Percentiles rank a stretch among this genome's conserved stretches.
phyloP scores from a whole-genome alignment of 345 rosid species.

The Sonneratia caseolaris region DNA sequence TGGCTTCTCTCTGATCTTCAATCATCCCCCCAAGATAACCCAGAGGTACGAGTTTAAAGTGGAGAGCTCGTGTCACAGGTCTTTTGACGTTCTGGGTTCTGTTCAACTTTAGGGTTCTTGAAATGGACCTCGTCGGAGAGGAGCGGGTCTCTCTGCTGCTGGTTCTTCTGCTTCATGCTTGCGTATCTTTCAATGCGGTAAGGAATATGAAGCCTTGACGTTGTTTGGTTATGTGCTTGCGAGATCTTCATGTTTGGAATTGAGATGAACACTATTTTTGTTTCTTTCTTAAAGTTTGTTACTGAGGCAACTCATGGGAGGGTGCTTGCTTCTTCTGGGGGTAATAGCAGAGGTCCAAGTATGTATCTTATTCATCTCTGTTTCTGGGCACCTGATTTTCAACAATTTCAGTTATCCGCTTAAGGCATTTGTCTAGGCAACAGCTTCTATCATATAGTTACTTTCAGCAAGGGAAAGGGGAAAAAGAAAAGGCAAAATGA shows the following conservation, averaged over 20 bases:
- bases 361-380: background rate
- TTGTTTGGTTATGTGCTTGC: background rate
- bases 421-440: background rate
- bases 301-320: background rate
- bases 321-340: conserved; percentile 3
- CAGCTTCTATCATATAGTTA: too few species aligned
- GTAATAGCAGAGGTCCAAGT: background rate
- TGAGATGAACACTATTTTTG: background rate
- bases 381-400: background rate
- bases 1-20: background rate
- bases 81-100: background rate
- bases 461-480: too few species aligned
- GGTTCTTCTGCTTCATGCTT: conserved; percentile 1
- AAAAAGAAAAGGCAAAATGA: too few species aligned
- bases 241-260: background rate
- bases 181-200: conserved; percentile 4
- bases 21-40: background rate
- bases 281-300: background rate
- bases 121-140: background rate
- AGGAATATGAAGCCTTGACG: background rate
- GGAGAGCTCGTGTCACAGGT: background rate
- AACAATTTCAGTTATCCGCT: background rate
- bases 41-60: background rate
- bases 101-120: conserved; percentile 1
- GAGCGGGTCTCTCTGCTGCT: background rate